These are phyloP conservation scores for Neoboletus magnificus DNA, from an alignment of 768 basidiomycete genomes.

Conservation along the genomic window DNA sequence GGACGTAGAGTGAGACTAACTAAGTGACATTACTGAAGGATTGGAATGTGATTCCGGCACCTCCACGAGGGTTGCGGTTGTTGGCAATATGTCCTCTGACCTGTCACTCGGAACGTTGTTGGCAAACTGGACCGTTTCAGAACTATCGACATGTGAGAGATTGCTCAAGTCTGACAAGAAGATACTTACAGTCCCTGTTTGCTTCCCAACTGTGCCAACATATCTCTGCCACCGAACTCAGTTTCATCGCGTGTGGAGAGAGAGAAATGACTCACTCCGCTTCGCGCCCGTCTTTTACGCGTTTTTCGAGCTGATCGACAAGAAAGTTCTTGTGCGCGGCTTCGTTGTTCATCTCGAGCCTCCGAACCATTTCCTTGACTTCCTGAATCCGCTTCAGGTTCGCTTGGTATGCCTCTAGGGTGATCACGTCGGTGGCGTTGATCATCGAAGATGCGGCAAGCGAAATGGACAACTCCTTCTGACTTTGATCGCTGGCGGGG, in stretches of 20 bases:
- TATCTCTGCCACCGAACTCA: conserved; percentile 15
- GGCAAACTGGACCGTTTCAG: conserved; percentile 13
- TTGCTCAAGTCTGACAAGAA: background rate
- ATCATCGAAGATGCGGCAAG: conserved; percentile 26
- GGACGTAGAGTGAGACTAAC: background rate
- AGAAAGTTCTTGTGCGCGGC: conserved; percentile 36
- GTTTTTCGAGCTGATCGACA: conserved; percentile 33
- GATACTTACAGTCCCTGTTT: conserved; percentile 12
- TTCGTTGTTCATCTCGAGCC: conserved; percentile 40
- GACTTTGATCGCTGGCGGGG: conserved; percentile 7
- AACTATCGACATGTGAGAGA: conserved; percentile 10
- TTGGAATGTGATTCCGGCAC: conserved; percentile 19
- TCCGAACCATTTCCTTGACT: conserved; percentile 28
- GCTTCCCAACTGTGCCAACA: conserved; percentile 19
- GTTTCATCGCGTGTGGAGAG: background rate
- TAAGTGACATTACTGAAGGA: conserved; percentile 13
- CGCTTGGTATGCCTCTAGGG: conserved; percentile 21
- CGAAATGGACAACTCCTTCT: conserved; percentile 12
- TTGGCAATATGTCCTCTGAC: conserved; percentile 27
- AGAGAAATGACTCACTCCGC: conserved; percentile 38
- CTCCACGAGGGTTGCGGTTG: conserved; percentile 36
- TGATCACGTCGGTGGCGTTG: conserved; percentile 19
- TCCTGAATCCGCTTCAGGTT: conserved; percentile 26
- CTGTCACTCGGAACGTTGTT: conserved; percentile 5
- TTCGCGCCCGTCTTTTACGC: conserved; percentile 42